Conservation (phyloP, 225 moss, liverwort and hornwort genomes). For the Sphagnum contortum region DNA sequence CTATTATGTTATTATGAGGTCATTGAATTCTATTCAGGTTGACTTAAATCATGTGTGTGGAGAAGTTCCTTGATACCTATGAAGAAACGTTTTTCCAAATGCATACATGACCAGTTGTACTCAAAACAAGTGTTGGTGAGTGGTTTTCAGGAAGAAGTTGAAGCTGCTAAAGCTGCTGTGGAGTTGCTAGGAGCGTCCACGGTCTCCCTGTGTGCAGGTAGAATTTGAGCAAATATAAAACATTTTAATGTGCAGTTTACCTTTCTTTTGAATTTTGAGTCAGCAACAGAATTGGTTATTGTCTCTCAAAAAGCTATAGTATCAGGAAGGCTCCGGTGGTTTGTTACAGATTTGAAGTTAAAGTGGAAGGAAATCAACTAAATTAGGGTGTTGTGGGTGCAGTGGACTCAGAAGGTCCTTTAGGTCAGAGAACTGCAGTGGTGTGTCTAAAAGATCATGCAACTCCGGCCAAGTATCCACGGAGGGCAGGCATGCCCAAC, state of each 20-base stretch:
- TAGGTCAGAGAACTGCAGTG: conserved; percentile 81
- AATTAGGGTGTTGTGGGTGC: conserved; percentile 7
- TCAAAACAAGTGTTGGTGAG: no score
- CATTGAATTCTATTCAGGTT: no score
- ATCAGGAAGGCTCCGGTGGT: no score
- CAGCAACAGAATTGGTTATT: no score
- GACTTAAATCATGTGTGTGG: no score
- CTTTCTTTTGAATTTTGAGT: no score
- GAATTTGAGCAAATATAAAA: background rate
- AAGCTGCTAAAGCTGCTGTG: conserved; percentile 57
- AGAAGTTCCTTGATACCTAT: no score
- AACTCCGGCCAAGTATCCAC: conserved; percentile 80
- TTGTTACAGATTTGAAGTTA: no score
- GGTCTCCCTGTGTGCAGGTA: conserved; percentile 63
- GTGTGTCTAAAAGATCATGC: conserved; percentile 69
- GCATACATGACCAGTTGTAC: background rate
- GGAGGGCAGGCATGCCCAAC: conserved; percentile 73
- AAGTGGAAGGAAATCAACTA: no score
- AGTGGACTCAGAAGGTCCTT: conserved; percentile 71
- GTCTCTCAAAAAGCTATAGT: no score
- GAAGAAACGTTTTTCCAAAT: background rate
- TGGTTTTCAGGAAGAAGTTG: conserved; percentile 62
- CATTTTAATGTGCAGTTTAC: no score
- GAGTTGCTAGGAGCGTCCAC: conserved; percentile 70
- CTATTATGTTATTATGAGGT: no score